Evolutionary conservation across 2,329 filamentous ascomycete genomes (phyloP).

Genomic region (Colletotrichum plurivorum): DNA sequence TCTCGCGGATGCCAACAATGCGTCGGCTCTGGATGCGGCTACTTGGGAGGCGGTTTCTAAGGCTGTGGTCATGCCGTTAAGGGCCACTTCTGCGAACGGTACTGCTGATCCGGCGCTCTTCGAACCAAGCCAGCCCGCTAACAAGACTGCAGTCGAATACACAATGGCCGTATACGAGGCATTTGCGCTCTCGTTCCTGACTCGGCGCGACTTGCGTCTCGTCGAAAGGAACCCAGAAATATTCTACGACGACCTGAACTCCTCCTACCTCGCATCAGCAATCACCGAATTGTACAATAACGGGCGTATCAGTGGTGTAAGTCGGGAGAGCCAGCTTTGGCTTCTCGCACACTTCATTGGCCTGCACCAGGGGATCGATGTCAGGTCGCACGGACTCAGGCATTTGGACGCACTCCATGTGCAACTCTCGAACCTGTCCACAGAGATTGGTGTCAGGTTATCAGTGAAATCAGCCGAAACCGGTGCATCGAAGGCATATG

Average conservation of each 20-base stretch:
- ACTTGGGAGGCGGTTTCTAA: conserved; percentile 40
- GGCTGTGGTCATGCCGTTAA: conserved; percentile 43
- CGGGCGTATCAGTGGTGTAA: conserved; percentile 43
- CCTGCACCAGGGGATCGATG: conserved; percentile 59
- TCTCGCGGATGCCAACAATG: conserved; percentile 53
- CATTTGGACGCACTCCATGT: conserved; percentile 68
- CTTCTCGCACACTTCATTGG: conserved; percentile 78
- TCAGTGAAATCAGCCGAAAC: conserved; percentile 41
- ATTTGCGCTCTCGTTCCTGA: conserved; percentile 57
- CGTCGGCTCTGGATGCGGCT: conserved; percentile 23
- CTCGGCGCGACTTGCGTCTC: conserved; percentile 51
- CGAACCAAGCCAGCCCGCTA: conserved; percentile 9
- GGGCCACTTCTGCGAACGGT: conserved; percentile 34
- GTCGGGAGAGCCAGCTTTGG: conserved; percentile 68
- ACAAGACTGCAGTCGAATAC: not conserved
- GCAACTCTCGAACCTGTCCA: conserved; percentile 66
- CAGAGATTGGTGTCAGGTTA: conserved; percentile 64
- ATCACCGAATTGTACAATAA: conserved; percentile 55
- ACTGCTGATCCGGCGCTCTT: not conserved
- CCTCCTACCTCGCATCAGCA: conserved; percentile 56
- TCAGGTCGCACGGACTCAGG: conserved; percentile 52
- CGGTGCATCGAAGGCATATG: conserved; percentile 33
- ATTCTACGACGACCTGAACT: conserved; percentile 56
- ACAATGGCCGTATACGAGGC: conserved; percentile 49
- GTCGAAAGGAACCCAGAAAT: conserved; percentile 56